Conservation (phyloP, 768 basidiomycete species). For the Xerocomellus amylosporus region DNA sequence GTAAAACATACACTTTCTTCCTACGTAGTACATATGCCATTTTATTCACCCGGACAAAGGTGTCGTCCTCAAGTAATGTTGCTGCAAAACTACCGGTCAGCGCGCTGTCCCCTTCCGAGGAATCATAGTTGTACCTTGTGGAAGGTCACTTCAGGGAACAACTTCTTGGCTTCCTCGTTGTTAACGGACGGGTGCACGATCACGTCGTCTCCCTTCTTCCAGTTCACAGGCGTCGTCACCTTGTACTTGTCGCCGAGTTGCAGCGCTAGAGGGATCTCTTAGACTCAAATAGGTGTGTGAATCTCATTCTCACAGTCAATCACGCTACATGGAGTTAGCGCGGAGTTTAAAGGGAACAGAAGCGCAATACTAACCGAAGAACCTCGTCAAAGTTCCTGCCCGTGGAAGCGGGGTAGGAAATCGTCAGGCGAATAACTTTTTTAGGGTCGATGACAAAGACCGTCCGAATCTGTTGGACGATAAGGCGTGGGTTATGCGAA, state of each 20-base stretch:
- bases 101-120: background rate
- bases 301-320: conserved; percentile 60
- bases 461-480: conserved; percentile 68
- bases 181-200: conserved; percentile 85
- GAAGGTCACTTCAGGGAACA: conserved; percentile 81
- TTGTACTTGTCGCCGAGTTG: conserved; percentile 87
- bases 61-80: conserved; percentile 90
- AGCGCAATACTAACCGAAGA: conserved; percentile 42
- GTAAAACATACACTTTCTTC: background rate
- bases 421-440: conserved; percentile 85
- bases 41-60: conserved; percentile 37
- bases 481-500: background rate
- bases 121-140: conserved; percentile 58
- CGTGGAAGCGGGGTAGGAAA: conserved; percentile 93
- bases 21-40: background rate
- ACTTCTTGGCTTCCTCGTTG: conserved; percentile 84
- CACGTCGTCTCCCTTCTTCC: conserved; percentile 91
- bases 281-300: conserved; percentile 30
- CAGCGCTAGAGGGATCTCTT: conserved; percentile 49
- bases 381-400: conserved; percentile 89
- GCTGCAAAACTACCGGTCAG: conserved; percentile 10
- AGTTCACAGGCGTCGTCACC: conserved; percentile 91
- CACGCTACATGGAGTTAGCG: conserved; percentile 43
- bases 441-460: conserved; percentile 98
- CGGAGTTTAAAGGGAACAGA: background rate